Percentiles rank a stretch among this genome's conserved stretches.
phyloP scores from a whole-genome alignment of 75 land plant genomes.

The Pinus tabuliformis region DNA sequence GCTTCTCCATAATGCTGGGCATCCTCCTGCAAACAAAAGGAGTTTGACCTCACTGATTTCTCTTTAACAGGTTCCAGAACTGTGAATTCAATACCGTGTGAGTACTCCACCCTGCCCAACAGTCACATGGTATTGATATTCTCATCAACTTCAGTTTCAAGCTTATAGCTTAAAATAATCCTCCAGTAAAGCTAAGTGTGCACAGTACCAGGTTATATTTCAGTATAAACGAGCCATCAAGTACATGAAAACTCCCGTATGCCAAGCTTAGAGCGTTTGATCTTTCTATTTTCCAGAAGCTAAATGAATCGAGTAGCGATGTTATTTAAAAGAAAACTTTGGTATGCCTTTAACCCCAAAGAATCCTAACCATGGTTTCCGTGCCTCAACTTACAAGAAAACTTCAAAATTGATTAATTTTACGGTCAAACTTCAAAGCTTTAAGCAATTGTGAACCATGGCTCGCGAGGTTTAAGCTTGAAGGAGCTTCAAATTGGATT shows the following conservation, averaged over 20 bases:
- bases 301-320: neutral
- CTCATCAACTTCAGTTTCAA: neutral
- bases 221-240: neutral
- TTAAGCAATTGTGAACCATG: conserved; percentile 2
- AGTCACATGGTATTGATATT: neutral
- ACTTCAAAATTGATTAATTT: neutral
- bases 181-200: neutral
- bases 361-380: neutral
- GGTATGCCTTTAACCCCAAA: neutral
- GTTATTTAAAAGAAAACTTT: neutral
- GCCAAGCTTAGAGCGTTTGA: neutral
- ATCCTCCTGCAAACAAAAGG: conserved; percentile 4
- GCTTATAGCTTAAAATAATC: neutral
- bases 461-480: neutral
- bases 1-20: conserved; percentile 12
- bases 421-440: neutral
- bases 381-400: neutral
- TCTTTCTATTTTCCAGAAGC: neutral
- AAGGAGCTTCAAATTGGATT: neutral
- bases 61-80: neutral
- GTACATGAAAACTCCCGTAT: neutral
- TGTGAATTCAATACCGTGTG: neutral
- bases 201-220: neutral
- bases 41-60: neutral
- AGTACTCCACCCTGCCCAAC: neutral